Conservation (phyloP, 2,329 filamentous ascomycete species). For the Cytospora chrysosperma region DNA sequence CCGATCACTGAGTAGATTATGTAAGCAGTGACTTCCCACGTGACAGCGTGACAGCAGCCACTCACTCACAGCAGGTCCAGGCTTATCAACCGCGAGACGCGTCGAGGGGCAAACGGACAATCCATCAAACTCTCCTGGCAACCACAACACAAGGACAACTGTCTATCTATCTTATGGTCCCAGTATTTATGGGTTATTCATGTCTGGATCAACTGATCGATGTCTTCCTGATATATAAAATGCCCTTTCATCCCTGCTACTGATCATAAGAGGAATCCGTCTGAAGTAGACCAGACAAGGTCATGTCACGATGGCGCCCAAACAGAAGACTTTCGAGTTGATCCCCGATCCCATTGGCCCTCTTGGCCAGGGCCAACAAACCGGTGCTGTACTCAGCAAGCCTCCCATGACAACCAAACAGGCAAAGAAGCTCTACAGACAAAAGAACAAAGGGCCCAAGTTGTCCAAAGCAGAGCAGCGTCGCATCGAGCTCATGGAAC, state of each 20-base stretch:
- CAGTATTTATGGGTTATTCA: background rate
- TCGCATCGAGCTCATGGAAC: constrained; percentile 44
- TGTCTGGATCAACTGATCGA: background rate
- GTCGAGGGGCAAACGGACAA: background rate
- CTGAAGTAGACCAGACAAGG: background rate
- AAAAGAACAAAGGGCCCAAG: constrained; percentile 40
- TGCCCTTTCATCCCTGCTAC: background rate
- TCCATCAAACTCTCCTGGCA: background rate
- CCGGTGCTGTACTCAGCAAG: constrained; percentile 25
- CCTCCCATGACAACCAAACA: constrained; percentile 51
- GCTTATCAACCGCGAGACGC: background rate
- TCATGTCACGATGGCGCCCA: constrained; percentile 33
- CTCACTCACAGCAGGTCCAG: background rate
- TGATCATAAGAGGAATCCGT: background rate
- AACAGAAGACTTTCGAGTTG: constrained; percentile 35
- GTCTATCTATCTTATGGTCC: background rate
- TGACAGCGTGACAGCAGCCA: constrained; percentile 7
- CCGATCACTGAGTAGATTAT: background rate
- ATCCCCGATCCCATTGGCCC: constrained; percentile 23
- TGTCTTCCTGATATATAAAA: background rate
- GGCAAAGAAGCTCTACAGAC: constrained; percentile 46
- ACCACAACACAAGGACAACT: background rate
- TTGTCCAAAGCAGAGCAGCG: constrained; percentile 46
- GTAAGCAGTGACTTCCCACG: background rate
- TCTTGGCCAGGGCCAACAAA: constrained; percentile 24